A percentile compares a stretch with the other conserved stretches of the same genome.
Evolutionary conservation across 352 stramenopile species (phyloP).

Genomic region (Phytopythium aichiense): DNA sequence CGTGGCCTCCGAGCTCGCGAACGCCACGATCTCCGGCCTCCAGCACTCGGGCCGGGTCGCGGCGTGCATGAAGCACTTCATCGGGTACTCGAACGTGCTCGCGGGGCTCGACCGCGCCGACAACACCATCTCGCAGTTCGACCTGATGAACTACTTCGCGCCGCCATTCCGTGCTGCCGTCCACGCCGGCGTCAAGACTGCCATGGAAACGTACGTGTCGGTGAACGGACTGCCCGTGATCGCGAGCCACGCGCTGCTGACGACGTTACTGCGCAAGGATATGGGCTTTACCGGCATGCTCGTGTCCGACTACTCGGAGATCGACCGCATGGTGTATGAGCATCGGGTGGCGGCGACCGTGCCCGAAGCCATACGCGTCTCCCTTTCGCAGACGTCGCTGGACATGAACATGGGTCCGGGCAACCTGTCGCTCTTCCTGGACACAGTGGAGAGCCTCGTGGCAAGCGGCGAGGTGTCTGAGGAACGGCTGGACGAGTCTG

Average conservation of each 20-base stretch:
- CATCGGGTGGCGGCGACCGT: conserved; percentile 72
- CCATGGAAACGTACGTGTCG: conserved; percentile 92
- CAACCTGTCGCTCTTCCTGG: conserved; percentile 41
- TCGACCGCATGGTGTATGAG: conserved; percentile 81
- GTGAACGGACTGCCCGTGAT: conserved; percentile 86
- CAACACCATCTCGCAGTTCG: conserved; percentile 60
- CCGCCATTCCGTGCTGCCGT: conserved; percentile 72
- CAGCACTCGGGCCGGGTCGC: conserved; percentile 60
- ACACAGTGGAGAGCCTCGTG: conserved; percentile 54
- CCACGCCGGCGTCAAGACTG: conserved; percentile 67
- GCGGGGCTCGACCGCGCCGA: conserved; percentile 70
- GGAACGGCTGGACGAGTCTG: conserved; percentile 56
- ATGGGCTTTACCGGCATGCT: conserved; percentile 89
- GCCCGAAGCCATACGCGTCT: conserved; percentile 58
- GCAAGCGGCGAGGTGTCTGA: conserved; percentile 30
- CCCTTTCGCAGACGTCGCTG: conserved; percentile 82
- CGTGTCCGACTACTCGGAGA: conserved; percentile 92
- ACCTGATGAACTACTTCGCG: conserved; percentile 71
- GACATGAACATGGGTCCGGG: conserved; percentile 91
- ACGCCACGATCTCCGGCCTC: conserved; percentile 72
- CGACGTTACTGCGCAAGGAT: conserved; percentile 75
- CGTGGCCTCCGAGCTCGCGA: conserved; percentile 65
- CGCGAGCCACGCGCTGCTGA: conserved; percentile 71
- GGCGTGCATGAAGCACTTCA: no score
- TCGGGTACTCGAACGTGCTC: conserved; percentile 68